Evolutionary conservation across 306 rosid genomes (phyloP), one percentile per base, ranked within the genome.

Genomic region (Inga leiocalycina): DNA sequence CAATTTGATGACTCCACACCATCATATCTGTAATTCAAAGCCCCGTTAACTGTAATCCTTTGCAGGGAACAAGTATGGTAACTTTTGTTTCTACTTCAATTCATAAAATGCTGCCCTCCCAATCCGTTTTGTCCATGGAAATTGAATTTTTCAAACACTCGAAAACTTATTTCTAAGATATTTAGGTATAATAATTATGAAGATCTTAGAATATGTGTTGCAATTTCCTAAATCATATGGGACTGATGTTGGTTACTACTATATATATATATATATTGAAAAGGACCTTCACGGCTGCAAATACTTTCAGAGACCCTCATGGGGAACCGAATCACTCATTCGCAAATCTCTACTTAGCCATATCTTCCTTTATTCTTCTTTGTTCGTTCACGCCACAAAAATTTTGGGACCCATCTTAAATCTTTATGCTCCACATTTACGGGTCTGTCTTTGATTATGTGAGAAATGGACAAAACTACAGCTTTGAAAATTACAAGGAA

Each of bases 1-100:
- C 83, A 80, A 76, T 66, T 82, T 76, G 81, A 84, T 68, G 80
- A 89, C 69, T 84, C 84, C 88, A 91, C 82, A 71, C 57, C 90
- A 76, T 80, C 90, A 76, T 78, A 83, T 80, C 79, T 87, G 80
- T 79, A 80, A 57, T 83, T 43, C 75, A 82, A 83, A 68, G 87
- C 79, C 52, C 78, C 78, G 76, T 56, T 82, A 71, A 81, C 72
- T 79, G 69, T 86, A 82, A 86, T 66, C 71, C 49, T 73, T 83
- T 85, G 74, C 80, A 75, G 71, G 81, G 83, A 83, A 67, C 76
- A 77, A 79, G 83, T 82, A 79, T 86, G 65, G 76, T 79, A 62
- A 85, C 82, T 76, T 57, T 56, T 83, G 80, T 74, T 79, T 83
- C 75, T 82, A 67, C 82, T 84, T 16, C 81, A 82, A 80, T 71